Evolutionary conservation across 768 basidiomycete species (phyloP).

Genomic region (Pulveroboletus sp.): DNA sequence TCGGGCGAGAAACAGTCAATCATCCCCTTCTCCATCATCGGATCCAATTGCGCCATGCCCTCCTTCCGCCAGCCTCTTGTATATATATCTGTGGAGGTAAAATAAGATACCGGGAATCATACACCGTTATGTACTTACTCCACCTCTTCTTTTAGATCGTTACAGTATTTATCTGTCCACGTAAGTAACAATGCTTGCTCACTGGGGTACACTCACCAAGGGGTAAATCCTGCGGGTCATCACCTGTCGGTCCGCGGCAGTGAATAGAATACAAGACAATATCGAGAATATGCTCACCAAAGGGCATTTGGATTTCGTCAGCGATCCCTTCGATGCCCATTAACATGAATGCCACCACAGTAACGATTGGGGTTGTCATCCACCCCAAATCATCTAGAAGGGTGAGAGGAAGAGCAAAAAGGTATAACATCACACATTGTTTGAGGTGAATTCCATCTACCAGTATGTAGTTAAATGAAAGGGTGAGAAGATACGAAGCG

Average conservation of each 20-base stretch:
- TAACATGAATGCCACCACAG: slow-evolving; percentile 83
- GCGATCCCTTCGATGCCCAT: slow-evolving; percentile 97
- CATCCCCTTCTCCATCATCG: slow-evolving; percentile 80
- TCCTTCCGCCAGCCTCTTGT: slow-evolving; percentile 66
- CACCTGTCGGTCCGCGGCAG: slow-evolving; percentile 35
- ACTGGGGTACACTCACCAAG: slow-evolving; percentile 48
- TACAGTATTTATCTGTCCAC: slow-evolving; percentile 69
- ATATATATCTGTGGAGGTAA: slow-evolving; percentile 50
- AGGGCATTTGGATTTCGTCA: slow-evolving; percentile 92
- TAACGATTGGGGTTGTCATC: slow-evolving; percentile 80
- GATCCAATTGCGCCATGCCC: slow-evolving; percentile 68
- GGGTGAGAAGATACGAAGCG: neutral
- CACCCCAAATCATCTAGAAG: slow-evolving; percentile 79
- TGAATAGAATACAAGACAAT: neutral
- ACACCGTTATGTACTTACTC: slow-evolving; percentile 44
- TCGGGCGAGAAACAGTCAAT: slow-evolving; percentile 37
- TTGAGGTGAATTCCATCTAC: slow-evolving; percentile 86
- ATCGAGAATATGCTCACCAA: slow-evolving; percentile 47
- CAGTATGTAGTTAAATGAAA: slow-evolving; percentile 10
- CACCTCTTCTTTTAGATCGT: slow-evolving; percentile 82
- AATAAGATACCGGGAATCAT: slow-evolving; percentile 5
- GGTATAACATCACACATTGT: slow-evolving; percentile 91
- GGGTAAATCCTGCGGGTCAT: slow-evolving; percentile 66
- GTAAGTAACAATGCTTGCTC: neutral
- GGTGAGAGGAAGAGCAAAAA: slow-evolving; percentile 86